phyloP scores from a whole-genome alignment of 768 basidiomycete species.

The Rhizopogon sp. region DNA sequence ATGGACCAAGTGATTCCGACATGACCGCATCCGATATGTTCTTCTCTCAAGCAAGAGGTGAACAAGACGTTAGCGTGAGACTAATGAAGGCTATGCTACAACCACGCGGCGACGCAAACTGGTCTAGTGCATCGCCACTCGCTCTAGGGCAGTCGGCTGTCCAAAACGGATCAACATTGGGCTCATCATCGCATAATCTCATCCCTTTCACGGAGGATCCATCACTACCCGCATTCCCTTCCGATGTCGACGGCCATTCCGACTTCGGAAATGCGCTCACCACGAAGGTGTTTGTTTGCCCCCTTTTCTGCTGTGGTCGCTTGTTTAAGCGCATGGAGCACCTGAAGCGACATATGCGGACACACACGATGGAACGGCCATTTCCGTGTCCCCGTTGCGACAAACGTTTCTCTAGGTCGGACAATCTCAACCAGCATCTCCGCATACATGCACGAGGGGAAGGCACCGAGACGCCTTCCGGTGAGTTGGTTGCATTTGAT shows the following conservation, averaged over 20 bases:
- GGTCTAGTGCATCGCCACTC: slow-evolving; percentile 12
- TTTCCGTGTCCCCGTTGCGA: slow-evolving; percentile 70
- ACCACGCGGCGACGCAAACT: not conserved
- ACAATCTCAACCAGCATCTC: slow-evolving; percentile 84
- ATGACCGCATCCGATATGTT: slow-evolving; percentile 67
- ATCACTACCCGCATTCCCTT: slow-evolving; percentile 15
- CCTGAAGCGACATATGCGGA: slow-evolving; percentile 80
- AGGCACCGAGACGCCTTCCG: slow-evolving; percentile 23
- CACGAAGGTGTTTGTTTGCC: slow-evolving; percentile 74
- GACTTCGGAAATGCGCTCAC: slow-evolving; percentile 27
- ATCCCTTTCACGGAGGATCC: slow-evolving; percentile 10
- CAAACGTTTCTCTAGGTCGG: slow-evolving; percentile 83
- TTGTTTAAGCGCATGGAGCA: slow-evolving; percentile 93
- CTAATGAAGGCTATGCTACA: slow-evolving; percentile 12
- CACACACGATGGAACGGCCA: slow-evolving; percentile 87
- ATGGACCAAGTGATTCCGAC: slow-evolving; percentile 22
- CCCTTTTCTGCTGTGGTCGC: slow-evolving; percentile 76
- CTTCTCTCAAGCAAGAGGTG: slow-evolving; percentile 53
- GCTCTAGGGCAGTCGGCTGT: slow-evolving; percentile 15
- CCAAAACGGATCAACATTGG: slow-evolving; percentile 17
- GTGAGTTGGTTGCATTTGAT: slow-evolving; percentile 21
- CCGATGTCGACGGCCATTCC: slow-evolving; percentile 10
- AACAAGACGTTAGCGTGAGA: slow-evolving; percentile 31
- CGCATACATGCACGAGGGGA: slow-evolving; percentile 58
- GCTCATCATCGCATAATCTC: slow-evolving; percentile 12